These are phyloP conservation scores for Erigeron philadelphicus DNA, from an alignment of 140 eudicot genomes.

Conservation along the genomic window DNA sequence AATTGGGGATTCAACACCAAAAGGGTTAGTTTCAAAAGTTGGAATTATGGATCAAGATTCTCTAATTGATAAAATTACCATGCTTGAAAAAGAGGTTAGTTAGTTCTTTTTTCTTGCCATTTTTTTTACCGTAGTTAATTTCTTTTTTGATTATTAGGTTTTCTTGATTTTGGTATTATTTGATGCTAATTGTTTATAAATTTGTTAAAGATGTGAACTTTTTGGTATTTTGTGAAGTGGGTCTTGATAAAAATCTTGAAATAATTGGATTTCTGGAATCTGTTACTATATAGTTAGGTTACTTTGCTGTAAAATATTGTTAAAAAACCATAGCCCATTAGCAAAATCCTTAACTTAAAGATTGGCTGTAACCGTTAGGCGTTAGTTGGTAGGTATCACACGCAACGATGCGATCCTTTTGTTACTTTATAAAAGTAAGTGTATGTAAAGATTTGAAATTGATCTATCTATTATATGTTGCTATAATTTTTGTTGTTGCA, in stretches of 20 bases:
- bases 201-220: slow-evolving; percentile 16
- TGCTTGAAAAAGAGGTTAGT: slow-evolving; percentile 78
- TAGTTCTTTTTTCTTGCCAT: background rate
- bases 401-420: background rate
- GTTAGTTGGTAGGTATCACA: no score
- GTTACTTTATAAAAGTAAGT: background rate
- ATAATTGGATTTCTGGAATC: background rate
- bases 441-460: background rate
- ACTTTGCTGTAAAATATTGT: no score
- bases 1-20: slow-evolving; percentile 36
- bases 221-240: slow-evolving; percentile 1
- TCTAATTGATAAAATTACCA: slow-evolving; percentile 39
- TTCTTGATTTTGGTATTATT: slow-evolving; percentile 19
- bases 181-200: slow-evolving; percentile 13
- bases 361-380: no score
- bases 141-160: background rate
- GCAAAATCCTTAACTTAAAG: no score
- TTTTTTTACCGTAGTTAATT: background rate
- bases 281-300: no score
- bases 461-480: background rate
- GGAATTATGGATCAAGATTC: slow-evolving; percentile 41
- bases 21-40: slow-evolving; percentile 34
- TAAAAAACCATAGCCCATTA: no score
- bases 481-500: no score
- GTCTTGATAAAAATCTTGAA: background rate